phyloP scores from a whole-genome alignment of 768 basidiomycete species.

The Hysterangium stoloniferum region DNA sequence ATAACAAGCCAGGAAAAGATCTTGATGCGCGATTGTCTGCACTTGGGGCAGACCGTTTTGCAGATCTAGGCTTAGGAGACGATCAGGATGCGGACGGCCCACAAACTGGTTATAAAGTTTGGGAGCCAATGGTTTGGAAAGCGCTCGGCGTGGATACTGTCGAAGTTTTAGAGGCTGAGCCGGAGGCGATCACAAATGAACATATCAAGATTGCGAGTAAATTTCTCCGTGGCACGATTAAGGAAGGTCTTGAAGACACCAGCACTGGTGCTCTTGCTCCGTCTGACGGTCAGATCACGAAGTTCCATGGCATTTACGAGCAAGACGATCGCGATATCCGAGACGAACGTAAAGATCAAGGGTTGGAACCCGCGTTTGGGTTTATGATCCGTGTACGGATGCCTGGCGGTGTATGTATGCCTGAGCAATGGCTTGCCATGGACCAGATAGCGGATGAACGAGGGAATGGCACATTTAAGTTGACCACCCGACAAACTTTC shows the following conservation, averaged over 20 bases:
- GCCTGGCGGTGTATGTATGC: conserved; percentile 90
- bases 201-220: conserved; percentile 97
- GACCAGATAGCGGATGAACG: conserved; percentile 95
- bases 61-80: conserved; percentile 77
- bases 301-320: conserved; percentile 96
- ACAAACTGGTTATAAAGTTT: conserved; percentile 93
- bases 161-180: conserved; percentile 86
- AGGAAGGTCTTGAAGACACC: conserved; percentile 79
- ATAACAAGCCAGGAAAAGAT: conserved; percentile 94
- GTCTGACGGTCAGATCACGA: conserved; percentile 90
- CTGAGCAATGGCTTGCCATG: conserved; percentile 91
- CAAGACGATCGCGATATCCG: conserved; percentile 99
- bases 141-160: conserved; percentile 84
- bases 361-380: conserved; percentile 89
- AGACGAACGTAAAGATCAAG: conserved; percentile 88
- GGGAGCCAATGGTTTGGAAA: conserved; percentile 93
- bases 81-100: conserved; percentile 97
- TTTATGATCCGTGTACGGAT: conserved; percentile 99
- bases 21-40: conserved; percentile 71
- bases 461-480: conserved; percentile 90
- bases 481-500: conserved; percentile 97
- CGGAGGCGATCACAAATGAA: conserved; percentile 97
- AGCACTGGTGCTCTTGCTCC: conserved; percentile 87
- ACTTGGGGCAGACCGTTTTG: conserved; percentile 73
- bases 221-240: conserved; percentile 92